Evolutionary conservation across 2,329 filamentous ascomycete species (phyloP).

Genomic region (Trichoderma sp.): DNA sequence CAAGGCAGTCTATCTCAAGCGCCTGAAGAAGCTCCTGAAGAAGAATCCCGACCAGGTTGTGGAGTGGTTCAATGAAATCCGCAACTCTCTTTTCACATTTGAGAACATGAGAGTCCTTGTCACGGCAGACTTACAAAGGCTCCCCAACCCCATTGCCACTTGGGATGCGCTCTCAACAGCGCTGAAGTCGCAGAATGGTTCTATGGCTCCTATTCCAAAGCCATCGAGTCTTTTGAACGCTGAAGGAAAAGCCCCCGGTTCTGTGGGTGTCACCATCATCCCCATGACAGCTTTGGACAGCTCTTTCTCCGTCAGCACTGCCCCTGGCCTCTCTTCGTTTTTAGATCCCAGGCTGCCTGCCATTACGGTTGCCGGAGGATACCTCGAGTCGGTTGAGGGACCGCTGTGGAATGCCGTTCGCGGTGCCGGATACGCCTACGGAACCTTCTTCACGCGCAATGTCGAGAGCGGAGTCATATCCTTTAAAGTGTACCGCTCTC

Average conservation of each 20-base stretch:
- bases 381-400: slow-evolving; percentile 90
- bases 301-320: slow-evolving; percentile 77
- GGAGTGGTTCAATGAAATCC: slow-evolving; percentile 72
- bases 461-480: slow-evolving; percentile 76
- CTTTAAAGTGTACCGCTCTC: slow-evolving; percentile 86
- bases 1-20: slow-evolving; percentile 82
- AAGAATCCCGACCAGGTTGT: slow-evolving; percentile 75
- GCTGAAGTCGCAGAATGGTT: slow-evolving; percentile 40
- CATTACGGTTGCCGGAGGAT: slow-evolving; percentile 82
- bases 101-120: slow-evolving; percentile 85
- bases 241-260: slow-evolving; percentile 72
- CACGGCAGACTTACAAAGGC: slow-evolving; percentile 72
- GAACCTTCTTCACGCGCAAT: slow-evolving; percentile 74
- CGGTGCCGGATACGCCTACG: slow-evolving; percentile 90
- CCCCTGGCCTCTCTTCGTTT: slow-evolving; percentile 71
- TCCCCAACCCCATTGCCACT: slow-evolving; percentile 71
- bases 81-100: slow-evolving; percentile 73
- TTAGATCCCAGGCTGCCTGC: slow-evolving; percentile 76
- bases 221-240: slow-evolving; percentile 69
- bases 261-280: slow-evolving; percentile 71
- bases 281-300: slow-evolving; percentile 92
- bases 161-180: slow-evolving; percentile 61
- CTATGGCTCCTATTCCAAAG: slow-evolving; percentile 67
- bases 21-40: slow-evolving; percentile 76
- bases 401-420: slow-evolving; percentile 92